Conservation (phyloP, 345 rosid species). For the Atalantia buxifolia region DNA sequence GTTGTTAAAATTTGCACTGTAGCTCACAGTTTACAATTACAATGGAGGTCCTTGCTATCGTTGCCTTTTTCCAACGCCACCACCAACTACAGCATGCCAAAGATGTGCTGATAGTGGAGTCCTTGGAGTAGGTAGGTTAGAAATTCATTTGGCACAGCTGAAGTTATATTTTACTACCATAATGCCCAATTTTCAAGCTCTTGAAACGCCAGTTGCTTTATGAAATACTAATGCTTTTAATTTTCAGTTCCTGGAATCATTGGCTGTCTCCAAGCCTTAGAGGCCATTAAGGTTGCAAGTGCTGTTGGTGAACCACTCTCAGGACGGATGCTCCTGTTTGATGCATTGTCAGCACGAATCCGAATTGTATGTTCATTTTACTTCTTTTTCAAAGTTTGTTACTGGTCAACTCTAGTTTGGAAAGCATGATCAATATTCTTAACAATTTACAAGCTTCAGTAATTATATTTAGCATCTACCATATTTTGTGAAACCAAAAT, state of each 20-base stretch:
- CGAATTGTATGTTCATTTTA: slow-evolving; percentile 56
- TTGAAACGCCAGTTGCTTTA: background rate
- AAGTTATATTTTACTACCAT: background rate
- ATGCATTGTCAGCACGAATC: slow-evolving; percentile 79
- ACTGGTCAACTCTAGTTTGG: background rate
- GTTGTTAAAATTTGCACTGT: slow-evolving; percentile 9
- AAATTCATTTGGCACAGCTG: background rate
- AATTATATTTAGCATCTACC: background rate
- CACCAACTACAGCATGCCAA: slow-evolving; percentile 81
- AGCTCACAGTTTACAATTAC: slow-evolving; percentile 74
- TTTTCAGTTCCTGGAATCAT: slow-evolving; percentile 84
- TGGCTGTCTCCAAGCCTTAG: slow-evolving; percentile 97
- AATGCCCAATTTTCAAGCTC: background rate
- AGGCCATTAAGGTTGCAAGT: slow-evolving; percentile 86
- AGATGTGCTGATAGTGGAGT: slow-evolving; percentile 91
- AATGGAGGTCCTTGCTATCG: slow-evolving; percentile 85
- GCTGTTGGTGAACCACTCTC: slow-evolving; percentile 84
- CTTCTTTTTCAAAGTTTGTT: background rate
- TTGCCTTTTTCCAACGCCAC: slow-evolving; percentile 82
- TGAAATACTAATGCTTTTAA: background rate
- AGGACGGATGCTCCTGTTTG: slow-evolving; percentile 86
- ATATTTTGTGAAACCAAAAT: background rate
- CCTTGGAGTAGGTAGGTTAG: slow-evolving; percentile 70
- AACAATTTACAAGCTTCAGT: background rate
- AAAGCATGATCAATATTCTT: background rate